Evolutionary conservation across 1,284 basidiomycete species (phyloP), one percentile per base, ranked within the genome.

Genomic region (Pholiota adiposa): DNA sequence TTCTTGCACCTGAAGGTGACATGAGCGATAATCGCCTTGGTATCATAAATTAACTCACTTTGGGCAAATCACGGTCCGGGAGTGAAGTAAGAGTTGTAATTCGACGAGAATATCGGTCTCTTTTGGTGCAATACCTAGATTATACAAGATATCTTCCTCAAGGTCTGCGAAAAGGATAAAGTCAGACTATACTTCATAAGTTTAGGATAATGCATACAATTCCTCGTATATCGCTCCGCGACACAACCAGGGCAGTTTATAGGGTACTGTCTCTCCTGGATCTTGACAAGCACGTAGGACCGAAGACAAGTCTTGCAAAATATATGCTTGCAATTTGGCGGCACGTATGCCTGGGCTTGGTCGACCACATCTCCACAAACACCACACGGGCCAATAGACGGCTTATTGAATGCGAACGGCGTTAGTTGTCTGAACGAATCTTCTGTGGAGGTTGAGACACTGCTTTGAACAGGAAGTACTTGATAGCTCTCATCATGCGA

Each of bases 161-260:
- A 65, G 34, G 44, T 60, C 65, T 67, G 38, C 16, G 21, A 12
- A n/a, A 38, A 18, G 29, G n/a, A 25, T 50, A n/a, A 33, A 33
- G 34, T 48, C 38, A 31, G 21, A 4, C 11, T 9, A 31, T 18
- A 12, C 5, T 29, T 51, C 31, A 51, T 14, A 33, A 46, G 19
- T 12, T n/a, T 8, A 21, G 18, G 21, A n/a, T 4, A 14, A 56
- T 19, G 36, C 55, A 18, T 33, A 56, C 27, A 67, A 77, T 59
- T 60, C 79, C 79, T 69, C 60, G 75, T 72, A 31, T 76, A 73
- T 12, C 61, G 64, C 19, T 71, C 69, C 12, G 75, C 71, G 2
- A 73, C 67, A 63, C 88, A 90, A 21, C 75, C 65, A 1, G 88
- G 88, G 67, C 88, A 90, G 4, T 80, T 62, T 29, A 90, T 83